Evolutionary conservation across 768 basidiomycete genomes (phyloP).

Genomic region (Agaricus bisporus): DNA sequence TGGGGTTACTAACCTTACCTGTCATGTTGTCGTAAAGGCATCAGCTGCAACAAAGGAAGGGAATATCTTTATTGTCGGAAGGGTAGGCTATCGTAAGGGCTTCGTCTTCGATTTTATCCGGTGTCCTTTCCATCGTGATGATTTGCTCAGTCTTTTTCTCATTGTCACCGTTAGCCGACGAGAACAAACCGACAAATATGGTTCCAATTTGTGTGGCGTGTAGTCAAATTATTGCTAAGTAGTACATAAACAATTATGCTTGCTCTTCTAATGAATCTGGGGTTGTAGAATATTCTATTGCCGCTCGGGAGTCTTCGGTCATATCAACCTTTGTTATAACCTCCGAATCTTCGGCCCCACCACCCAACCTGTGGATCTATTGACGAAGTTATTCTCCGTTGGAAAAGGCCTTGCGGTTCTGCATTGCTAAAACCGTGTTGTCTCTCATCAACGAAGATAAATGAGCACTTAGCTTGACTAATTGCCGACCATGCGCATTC

Average conservation of each 20-base stretch:
- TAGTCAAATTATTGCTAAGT: not conserved
- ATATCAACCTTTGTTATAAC: no score
- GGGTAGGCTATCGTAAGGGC: not conserved
- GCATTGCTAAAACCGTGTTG: no score
- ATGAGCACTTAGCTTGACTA: not conserved
- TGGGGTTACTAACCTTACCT: not conserved
- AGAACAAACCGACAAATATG: not conserved
- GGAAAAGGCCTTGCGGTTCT: no score
- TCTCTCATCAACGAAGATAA: not conserved
- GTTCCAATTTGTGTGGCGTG: not conserved
- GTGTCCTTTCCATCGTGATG: not conserved
- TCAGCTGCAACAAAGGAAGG: not conserved
- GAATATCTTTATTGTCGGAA: not conserved
- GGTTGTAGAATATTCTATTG: no score
- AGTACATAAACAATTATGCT: not conserved
- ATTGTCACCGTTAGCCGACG: not conserved
- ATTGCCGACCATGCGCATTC: not conserved
- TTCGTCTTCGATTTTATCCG: conserved; percentile 1
- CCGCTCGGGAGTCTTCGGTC: no score
- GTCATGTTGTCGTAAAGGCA: not conserved
- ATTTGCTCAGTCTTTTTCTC: not conserved
- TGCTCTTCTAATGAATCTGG: no score
- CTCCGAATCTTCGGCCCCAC: no score
- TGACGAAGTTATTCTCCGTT: no score
- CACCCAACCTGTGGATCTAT: no score